phyloP scores from a whole-genome alignment of 768 basidiomycete genomes.

The Termitomyces sp. region DNA sequence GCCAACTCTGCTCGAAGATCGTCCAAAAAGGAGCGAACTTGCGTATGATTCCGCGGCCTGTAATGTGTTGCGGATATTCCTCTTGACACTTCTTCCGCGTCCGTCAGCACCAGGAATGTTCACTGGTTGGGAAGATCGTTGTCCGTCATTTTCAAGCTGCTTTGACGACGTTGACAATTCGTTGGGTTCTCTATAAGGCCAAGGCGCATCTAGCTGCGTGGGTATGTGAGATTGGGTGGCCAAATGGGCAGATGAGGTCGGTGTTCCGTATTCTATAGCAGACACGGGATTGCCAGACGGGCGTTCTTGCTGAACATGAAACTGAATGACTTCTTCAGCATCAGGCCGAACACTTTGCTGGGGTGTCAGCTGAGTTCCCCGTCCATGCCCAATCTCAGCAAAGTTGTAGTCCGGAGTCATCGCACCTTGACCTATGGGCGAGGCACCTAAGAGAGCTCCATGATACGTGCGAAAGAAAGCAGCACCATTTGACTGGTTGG shows the following conservation, averaged over 20 bases:
- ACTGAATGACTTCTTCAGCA: slow-evolving; percentile 8
- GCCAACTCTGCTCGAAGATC: slow-evolving; percentile 27
- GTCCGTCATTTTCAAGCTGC: slow-evolving; percentile 33
- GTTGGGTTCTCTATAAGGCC: slow-evolving; percentile 43
- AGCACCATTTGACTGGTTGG: slow-evolving; percentile 52
- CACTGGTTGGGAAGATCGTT: slow-evolving; percentile 31
- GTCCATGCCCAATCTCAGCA: slow-evolving; percentile 75
- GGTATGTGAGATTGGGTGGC: not conserved
- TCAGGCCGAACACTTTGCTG: slow-evolving; percentile 5
- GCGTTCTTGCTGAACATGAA: slow-evolving; percentile 7
- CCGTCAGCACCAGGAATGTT: slow-evolving; percentile 32
- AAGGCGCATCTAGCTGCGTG: slow-evolving; percentile 18
- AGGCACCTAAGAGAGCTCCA: slow-evolving; percentile 29
- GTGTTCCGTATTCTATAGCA: slow-evolving; percentile 1
- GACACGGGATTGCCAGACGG: not conserved
- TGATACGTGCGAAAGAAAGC: slow-evolving; percentile 61
- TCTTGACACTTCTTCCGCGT: slow-evolving; percentile 59
- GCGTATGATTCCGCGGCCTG: slow-evolving; percentile 71
- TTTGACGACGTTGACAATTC: slow-evolving; percentile 30
- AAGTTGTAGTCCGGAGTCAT: slow-evolving; percentile 72
- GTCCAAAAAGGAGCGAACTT: slow-evolving; percentile 63
- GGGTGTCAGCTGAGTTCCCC: slow-evolving; percentile 33
- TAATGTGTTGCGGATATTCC: slow-evolving; percentile 64
- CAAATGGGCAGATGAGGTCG: not conserved
- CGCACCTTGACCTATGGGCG: slow-evolving; percentile 43